Conservation (phyloP, 208 protist species). For the Strigomonas culicis region DNA sequence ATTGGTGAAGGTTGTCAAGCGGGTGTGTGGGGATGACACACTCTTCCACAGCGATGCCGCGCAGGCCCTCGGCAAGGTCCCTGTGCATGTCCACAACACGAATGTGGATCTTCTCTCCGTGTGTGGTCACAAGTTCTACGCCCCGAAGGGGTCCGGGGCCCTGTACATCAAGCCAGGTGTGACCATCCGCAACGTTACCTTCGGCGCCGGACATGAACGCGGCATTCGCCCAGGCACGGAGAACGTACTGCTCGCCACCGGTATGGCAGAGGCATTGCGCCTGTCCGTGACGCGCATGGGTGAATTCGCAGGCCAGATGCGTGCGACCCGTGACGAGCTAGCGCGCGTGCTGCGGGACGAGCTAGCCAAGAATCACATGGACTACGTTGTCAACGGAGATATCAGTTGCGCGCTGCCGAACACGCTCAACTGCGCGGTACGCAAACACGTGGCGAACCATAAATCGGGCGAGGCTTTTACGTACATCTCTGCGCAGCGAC, state of each 20-base stretch:
- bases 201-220: constrained; percentile 80
- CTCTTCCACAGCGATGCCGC: constrained; percentile 95
- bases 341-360: constrained; percentile 42
- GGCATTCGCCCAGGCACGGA: constrained; percentile 83
- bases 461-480: constrained; percentile 22
- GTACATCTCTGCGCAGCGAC: constrained; percentile 71
- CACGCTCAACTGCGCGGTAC: constrained; percentile 82
- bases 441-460: constrained; percentile 35
- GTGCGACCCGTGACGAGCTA: constrained; percentile 59
- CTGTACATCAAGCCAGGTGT: constrained; percentile 71
- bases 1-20: constrained; percentile 62
- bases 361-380: constrained; percentile 49
- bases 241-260: constrained; percentile 72
- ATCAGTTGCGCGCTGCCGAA: constrained; percentile 58
- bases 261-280: constrained; percentile 70
- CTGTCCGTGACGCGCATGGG: constrained; percentile 38
- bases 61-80: constrained; percentile 97
- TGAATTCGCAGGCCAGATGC: constrained; percentile 37
- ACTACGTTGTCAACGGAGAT: constrained; percentile 69
- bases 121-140: constrained; percentile 98
- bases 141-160: constrained; percentile 90
- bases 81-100: constrained; percentile 90
- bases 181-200: constrained; percentile 52
- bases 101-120: constrained; percentile 96
- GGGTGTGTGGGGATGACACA: constrained; percentile 49